These are phyloP conservation scores for Komagataella pastoris DNA, from an alignment of 805 yeast genomes.

Conservation along the genomic window DNA sequence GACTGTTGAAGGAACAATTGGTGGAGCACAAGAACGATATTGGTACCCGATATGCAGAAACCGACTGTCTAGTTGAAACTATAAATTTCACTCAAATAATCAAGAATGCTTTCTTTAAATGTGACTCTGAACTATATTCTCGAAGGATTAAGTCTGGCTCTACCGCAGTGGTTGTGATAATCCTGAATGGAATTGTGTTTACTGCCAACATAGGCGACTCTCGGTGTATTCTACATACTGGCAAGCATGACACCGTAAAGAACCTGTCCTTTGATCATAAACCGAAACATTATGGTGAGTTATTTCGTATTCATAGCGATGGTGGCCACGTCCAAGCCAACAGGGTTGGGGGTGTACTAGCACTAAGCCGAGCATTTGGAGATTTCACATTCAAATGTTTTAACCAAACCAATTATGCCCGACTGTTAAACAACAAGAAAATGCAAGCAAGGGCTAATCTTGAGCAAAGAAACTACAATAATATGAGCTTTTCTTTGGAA, in stretches of 20 bases:
- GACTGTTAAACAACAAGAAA: constrained; percentile 6
- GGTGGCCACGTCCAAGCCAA: constrained; percentile 51
- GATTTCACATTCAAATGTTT: constrained; percentile 44
- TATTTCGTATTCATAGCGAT: constrained; percentile 41
- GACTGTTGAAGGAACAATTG: constrained; percentile 10
- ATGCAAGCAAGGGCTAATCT: neutral
- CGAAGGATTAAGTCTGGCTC: constrained; percentile 34
- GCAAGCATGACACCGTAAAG: constrained; percentile 38
- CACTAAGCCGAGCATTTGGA: constrained; percentile 48
- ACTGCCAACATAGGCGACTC: constrained; percentile 74
- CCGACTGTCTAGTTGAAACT: constrained; percentile 5
- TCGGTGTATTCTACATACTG: constrained; percentile 40
- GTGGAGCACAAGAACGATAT: neutral
- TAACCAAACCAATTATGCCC: constrained; percentile 12
- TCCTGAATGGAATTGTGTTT: constrained; percentile 29
- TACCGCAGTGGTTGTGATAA: constrained; percentile 33
- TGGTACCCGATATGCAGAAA: neutral
- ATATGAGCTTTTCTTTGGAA: constrained; percentile 4
- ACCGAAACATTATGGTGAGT: constrained; percentile 44
- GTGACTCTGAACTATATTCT: constrained; percentile 28
- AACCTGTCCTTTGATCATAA: constrained; percentile 55
- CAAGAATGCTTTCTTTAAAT: constrained; percentile 28
- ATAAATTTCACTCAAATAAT: constrained; percentile 17
- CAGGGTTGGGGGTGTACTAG: constrained; percentile 45
- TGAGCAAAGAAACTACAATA: constrained; percentile 15